phyloP scores from a whole-genome alignment of 169 alveolate species.

The Eimeria praecox region DNA sequence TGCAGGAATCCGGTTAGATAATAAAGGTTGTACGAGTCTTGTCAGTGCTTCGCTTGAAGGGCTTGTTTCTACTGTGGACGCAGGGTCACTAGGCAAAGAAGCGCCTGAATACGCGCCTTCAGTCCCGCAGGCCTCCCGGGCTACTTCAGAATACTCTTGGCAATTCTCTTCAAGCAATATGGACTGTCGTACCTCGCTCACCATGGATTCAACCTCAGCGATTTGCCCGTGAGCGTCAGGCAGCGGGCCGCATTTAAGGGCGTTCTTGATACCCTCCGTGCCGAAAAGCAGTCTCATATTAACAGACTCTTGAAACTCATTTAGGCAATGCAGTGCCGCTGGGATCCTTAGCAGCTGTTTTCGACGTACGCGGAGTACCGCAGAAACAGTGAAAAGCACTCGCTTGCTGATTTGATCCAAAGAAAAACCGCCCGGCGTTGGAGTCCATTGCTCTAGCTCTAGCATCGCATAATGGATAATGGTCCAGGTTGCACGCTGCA shows the following conservation, averaged over 20 bases:
- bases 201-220: background rate
- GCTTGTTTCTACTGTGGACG: background rate
- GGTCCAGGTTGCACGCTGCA: background rate
- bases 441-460: background rate
- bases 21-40: no score
- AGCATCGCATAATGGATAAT: background rate
- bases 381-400: background rate
- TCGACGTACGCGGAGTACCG: background rate
- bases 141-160: background rate
- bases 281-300: background rate
- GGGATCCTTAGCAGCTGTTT: background rate
- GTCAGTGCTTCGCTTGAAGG: background rate
- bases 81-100: background rate
- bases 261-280: background rate
- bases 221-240: background rate
- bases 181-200: background rate
- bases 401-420: background rate
- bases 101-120: background rate
- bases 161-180: background rate
- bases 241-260: background rate
- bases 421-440: background rate
- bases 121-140: no score
- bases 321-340: background rate
- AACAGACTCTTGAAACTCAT: background rate
- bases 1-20: background rate